Evolutionary conservation across 345 rosid genomes (phyloP).

Genomic region (Syzygium jambos): DNA sequence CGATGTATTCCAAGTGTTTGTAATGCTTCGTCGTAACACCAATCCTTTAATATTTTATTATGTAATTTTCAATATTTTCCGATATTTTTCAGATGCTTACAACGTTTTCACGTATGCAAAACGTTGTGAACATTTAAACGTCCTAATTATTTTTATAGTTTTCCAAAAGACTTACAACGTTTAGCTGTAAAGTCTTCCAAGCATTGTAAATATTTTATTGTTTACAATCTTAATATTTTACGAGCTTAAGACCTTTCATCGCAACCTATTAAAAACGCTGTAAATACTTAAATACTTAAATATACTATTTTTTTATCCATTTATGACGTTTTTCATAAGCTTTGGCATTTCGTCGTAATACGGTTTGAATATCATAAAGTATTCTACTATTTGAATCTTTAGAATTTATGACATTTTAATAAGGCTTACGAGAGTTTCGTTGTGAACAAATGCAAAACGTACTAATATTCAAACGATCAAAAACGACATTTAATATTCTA

Average conservation of each 20-base stretch:
- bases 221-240: background rate
- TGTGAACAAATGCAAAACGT: background rate
- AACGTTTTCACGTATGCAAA: background rate
- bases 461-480: background rate
- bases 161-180: background rate
- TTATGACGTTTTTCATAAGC: background rate
- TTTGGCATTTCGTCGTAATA: background rate
- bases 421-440: background rate
- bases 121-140: background rate
- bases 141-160: background rate
- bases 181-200: background rate
- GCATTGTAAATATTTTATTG: background rate
- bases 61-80: background rate
- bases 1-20: background rate
- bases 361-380: background rate
- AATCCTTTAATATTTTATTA: background rate
- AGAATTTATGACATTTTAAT: background rate
- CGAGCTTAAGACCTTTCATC: background rate
- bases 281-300: background rate
- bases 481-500: background rate
- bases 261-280: background rate
- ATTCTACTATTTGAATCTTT: background rate
- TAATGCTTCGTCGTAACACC: background rate
- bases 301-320: background rate
- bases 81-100: background rate